phyloP scores from a whole-genome alignment of 768 basidiomycete species.

The Boletales sp. region DNA sequence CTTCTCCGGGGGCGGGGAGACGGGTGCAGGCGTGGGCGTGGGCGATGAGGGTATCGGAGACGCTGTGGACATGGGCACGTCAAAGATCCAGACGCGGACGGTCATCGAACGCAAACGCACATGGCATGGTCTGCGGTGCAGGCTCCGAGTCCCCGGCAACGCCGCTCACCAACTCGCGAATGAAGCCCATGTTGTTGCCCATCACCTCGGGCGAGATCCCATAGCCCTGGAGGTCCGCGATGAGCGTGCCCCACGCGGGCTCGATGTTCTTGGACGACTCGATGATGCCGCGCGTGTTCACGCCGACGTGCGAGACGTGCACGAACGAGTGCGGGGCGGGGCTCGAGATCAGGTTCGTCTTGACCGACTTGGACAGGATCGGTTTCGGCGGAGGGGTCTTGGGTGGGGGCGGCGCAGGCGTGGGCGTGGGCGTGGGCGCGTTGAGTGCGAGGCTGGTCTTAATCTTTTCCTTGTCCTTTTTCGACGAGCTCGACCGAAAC shows the following conservation, averaged over 20 bases:
- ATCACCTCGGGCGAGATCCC: constrained; percentile 33
- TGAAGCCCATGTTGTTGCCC: constrained; percentile 33
- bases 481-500: constrained; percentile 26
- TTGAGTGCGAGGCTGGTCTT: neutral
- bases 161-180: constrained; percentile 27
- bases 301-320: constrained; percentile 63
- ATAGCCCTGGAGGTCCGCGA: constrained; percentile 40
- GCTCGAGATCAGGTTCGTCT: constrained; percentile 46
- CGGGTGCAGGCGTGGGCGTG: constrained; percentile 5
- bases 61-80: neutral
- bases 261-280: constrained; percentile 54
- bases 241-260: constrained; percentile 49
- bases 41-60: constrained; percentile 5
- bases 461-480: constrained; percentile 18
- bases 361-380: constrained; percentile 23
- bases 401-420: too few relatives aligned
- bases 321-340: constrained; percentile 61
- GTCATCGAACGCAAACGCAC: constrained; percentile 7
- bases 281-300: constrained; percentile 46
- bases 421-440: neutral
- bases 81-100: neutral
- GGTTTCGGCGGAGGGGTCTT: too few relatives aligned
- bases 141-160: neutral
- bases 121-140: neutral
- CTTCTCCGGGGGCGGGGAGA: constrained; percentile 18